Percentiles rank a stretch among this genome's conserved stretches.
Conservation (phyloP, 2,329 filamentous ascomycete genomes). For the Monilinia polystroma region DNA sequence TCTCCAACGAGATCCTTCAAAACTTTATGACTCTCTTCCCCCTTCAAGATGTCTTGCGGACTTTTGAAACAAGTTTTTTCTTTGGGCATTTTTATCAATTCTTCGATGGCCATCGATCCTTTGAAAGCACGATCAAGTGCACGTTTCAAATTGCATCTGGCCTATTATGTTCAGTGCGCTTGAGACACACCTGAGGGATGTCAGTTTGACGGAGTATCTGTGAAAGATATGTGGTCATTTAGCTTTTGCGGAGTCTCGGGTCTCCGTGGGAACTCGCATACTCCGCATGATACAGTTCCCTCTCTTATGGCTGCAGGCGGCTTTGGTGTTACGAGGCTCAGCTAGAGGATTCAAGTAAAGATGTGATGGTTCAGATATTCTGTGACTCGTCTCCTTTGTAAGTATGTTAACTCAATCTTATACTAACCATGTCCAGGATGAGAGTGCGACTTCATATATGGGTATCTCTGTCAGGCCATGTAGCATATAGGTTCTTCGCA, state of each 20-base stretch:
- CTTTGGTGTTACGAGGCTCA: not conserved
- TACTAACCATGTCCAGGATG: not conserved
- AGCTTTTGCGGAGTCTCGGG: conserved; percentile 13
- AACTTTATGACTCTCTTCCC: not conserved
- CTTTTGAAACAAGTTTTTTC: not conserved
- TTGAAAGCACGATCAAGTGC: not conserved
- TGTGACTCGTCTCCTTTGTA: conserved; percentile 10
- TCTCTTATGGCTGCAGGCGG: not conserved
- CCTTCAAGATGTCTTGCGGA: conserved; percentile 9
- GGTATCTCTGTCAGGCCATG: not conserved
- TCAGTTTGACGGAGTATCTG: not conserved
- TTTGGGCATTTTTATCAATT: not conserved
- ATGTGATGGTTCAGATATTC: conserved; percentile 8
- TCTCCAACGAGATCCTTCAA: not conserved
- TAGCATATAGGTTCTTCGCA: not conserved
- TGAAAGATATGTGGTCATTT: not conserved
- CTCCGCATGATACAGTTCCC: not conserved
- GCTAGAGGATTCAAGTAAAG: not conserved
- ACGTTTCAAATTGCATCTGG: not conserved
- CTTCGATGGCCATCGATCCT: not conserved
- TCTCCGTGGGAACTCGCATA: not conserved
- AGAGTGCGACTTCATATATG: not conserved
- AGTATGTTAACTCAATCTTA: not conserved
- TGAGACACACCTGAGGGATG: not conserved
- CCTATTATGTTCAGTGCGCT: not conserved